Conservation (phyloP, 2,329 filamentous ascomycete species). For the Epichloe festucae region DNA sequence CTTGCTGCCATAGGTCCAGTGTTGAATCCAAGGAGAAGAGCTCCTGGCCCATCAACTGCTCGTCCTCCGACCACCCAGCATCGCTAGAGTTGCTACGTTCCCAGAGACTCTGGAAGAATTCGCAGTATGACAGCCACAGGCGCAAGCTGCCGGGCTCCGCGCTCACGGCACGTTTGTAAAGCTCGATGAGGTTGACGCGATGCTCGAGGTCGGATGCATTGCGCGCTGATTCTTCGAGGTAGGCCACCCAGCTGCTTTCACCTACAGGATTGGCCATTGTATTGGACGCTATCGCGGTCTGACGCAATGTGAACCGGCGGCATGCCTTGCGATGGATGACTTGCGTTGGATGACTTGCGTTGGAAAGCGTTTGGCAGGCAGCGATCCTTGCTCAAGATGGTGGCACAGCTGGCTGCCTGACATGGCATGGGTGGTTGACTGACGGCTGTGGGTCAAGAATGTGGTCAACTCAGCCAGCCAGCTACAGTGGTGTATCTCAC, state of each 20-base stretch:
- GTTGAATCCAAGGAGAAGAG: slow-evolving; percentile 57
- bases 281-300: slow-evolving; percentile 5
- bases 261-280: slow-evolving; percentile 49
- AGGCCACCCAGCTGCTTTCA: slow-evolving; percentile 66
- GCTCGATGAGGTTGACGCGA: slow-evolving; percentile 56
- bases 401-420: neutral
- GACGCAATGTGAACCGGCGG: neutral
- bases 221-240: slow-evolving; percentile 58
- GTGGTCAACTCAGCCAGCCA: no score
- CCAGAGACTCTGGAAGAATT: slow-evolving; percentile 64
- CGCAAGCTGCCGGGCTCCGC: slow-evolving; percentile 63
- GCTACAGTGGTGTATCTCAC: no score
- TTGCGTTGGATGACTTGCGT: neutral
- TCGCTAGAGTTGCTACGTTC: slow-evolving; percentile 46
- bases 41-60: slow-evolving; percentile 55
- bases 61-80: slow-evolving; percentile 48
- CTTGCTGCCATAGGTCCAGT: slow-evolving; percentile 58
- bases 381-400: neutral
- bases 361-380: neutral
- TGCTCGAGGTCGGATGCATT: slow-evolving; percentile 49
- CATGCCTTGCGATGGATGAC: neutral
- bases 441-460: neutral
- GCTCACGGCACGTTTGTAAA: slow-evolving; percentile 54
- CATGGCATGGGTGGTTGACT: neutral
- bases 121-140: slow-evolving; percentile 66